Conservation (phyloP, 257 asterid genomes). For the Leptodermis oblonga region DNA sequence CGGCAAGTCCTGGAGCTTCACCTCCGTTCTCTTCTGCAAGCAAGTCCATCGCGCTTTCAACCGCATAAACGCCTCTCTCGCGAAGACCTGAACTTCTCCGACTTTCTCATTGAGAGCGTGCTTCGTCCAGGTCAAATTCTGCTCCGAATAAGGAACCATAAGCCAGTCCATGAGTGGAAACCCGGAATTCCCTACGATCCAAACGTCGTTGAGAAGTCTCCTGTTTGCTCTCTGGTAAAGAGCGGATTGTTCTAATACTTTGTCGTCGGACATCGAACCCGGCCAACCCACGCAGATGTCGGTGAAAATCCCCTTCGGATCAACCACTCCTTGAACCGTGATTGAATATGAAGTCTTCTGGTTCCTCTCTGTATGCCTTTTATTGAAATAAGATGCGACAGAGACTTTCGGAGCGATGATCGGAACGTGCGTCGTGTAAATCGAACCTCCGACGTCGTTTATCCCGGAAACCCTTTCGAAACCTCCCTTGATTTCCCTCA, state of each 20-base stretch:
- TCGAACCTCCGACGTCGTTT: slow-evolving; percentile 50
- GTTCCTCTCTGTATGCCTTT: slow-evolving; percentile 72
- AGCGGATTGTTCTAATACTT: slow-evolving; percentile 64
- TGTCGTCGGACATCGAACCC: slow-evolving; percentile 80
- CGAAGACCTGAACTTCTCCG: slow-evolving; percentile 34
- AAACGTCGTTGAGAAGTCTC: slow-evolving; percentile 40
- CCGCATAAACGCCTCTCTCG: slow-evolving; percentile 65
- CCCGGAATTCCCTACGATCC: slow-evolving; percentile 54
- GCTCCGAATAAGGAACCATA: slow-evolving; percentile 58
- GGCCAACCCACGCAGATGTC: slow-evolving; percentile 93
- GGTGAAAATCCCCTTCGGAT: slow-evolving; percentile 48
- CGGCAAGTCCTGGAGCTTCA: slow-evolving; percentile 80
- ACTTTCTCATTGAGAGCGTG: slow-evolving; percentile 63
- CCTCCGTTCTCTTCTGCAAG: slow-evolving; percentile 73
- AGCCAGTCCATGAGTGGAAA: slow-evolving; percentile 64
- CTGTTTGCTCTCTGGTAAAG: slow-evolving; percentile 56
- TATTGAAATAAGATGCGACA: slow-evolving; percentile 60
- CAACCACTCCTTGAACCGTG: slow-evolving; percentile 83
- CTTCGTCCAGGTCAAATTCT: slow-evolving; percentile 68
- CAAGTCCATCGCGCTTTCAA: slow-evolving; percentile 81
- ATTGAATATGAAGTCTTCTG: slow-evolving; percentile 73
- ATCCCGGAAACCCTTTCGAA: slow-evolving; percentile 52
- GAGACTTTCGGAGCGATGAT: slow-evolving; percentile 67
- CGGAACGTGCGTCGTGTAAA: slow-evolving; percentile 75
- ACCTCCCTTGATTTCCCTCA: slow-evolving; percentile 27